These are phyloP conservation scores for Lathyrus aphaca DNA, from an alignment of 306 rosid species.

Conservation along the genomic window DNA sequence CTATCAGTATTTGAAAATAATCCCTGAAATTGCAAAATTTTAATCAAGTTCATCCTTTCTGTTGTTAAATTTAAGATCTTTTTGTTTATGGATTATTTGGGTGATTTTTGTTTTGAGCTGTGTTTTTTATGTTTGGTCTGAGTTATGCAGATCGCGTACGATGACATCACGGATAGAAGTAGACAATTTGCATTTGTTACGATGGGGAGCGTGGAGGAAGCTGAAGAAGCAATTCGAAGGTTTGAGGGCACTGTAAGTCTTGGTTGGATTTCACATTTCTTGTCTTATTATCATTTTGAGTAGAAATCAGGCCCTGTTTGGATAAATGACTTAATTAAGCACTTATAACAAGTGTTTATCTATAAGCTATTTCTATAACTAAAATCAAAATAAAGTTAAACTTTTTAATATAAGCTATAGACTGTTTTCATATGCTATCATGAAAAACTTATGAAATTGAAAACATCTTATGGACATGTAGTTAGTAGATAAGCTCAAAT, in stretches of 20 bases:
- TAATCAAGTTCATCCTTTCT: neutral
- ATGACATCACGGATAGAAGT: slow-evolving; percentile 65
- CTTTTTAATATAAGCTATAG: neutral
- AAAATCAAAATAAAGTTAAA: neutral
- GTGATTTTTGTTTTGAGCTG: neutral
- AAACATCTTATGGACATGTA: neutral
- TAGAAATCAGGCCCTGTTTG: neutral
- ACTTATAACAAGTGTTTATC: neutral
- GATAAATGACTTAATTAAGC: neutral
- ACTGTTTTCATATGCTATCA: neutral
- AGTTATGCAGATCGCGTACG: slow-evolving; percentile 57
- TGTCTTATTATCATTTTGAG: neutral
- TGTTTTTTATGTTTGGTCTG: neutral
- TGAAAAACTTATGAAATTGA: neutral
- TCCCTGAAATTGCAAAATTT: neutral
- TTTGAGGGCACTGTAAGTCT: slow-evolving; percentile 73
- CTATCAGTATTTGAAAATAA: neutral
- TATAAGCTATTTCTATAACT: neutral
- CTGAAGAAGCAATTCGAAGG: slow-evolving; percentile 70
- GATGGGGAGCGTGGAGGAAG: slow-evolving; percentile 70
- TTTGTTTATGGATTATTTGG: neutral
- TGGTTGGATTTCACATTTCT: neutral
- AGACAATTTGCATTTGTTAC: slow-evolving; percentile 85
- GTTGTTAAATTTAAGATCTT: neutral
- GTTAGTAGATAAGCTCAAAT: neutral